Base-by-base conservation (phyloP, 2,329 filamentous ascomycete species). In the Penicillium sumatraense region DNA sequence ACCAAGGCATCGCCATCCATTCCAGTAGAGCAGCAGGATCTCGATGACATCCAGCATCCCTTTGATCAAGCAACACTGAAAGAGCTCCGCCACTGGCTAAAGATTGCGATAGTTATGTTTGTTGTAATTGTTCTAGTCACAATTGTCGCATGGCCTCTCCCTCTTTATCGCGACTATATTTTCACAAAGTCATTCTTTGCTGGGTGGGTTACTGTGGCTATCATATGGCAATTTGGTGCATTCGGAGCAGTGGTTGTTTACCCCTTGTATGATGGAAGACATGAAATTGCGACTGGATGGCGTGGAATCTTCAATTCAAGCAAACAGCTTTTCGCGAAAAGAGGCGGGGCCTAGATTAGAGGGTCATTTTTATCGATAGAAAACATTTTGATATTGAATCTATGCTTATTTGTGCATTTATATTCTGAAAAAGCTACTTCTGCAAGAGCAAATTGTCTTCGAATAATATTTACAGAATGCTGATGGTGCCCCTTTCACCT, bases 171-270 rank as follows among this genome's bases (percentile, higher is more conserved):
- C 0, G 58, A 72, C 45, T 82, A 77, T 50, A 74, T 82, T 35
- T 82, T 82, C 56, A 79, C 73, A 0, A 74, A 73, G 59, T 62
- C 69, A 0, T 81, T 81, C 56, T 81, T 81, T 61, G 67, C 68
- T 1, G 75, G 77, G 0, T 81, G 79, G 79, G 71, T 74, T 0
- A 68, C 71, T 0, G 73, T 81, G 3, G 73, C 78, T 0, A 77
- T 81, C 3, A 65, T 78, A 0, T 81, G 79, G 78, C 78, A 80
- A 46, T 82, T 81, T 54, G 66, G 74, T 38, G 79, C 80, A 0
- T 76, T 82, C 44, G 64, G 70, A 7, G 75, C 76, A 0, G 79
- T 82, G 0, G 74, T 80, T 0, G 58, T 82, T 1, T 82, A 75
- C 61, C 80, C 79, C 1, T 59, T 82, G 11, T 81, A 76, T 55